A percentile compares a stretch with the other conserved stretches of the same genome.
phyloP scores from a whole-genome alignment of 2,329 filamentous ascomycete species.

The Pestalotiopsis sp. region DNA sequence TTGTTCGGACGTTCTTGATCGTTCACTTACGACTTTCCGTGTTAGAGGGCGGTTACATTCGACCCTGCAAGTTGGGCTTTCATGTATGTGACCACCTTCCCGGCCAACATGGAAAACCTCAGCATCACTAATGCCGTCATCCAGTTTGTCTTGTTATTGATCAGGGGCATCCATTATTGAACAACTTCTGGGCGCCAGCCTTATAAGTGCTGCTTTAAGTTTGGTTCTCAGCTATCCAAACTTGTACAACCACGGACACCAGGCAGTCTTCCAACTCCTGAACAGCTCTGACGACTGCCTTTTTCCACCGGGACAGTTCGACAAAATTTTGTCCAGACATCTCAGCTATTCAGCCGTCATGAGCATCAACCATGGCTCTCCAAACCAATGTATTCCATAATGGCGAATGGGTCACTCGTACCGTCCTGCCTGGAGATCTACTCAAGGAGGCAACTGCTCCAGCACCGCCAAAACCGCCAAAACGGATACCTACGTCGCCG shows the following conservation, averaged over 20 bases:
- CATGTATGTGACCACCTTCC: not conserved
- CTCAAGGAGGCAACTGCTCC: constrained; percentile 33
- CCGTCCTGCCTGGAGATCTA: constrained; percentile 40
- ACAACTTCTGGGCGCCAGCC: not conserved
- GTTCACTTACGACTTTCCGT: not conserved
- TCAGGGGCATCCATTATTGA: not conserved
- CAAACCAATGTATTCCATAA: constrained; percentile 56
- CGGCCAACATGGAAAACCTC: not conserved
- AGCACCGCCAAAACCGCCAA: constrained; percentile 31
- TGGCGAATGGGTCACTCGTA: constrained; percentile 60
- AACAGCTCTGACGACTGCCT: not conserved
- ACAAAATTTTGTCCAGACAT: not conserved
- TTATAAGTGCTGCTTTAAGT: not conserved
- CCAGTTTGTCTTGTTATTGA: not conserved
- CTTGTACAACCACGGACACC: constrained; percentile 22
- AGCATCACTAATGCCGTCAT: not conserved
- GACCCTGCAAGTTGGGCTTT: not conserved
- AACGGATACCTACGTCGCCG: constrained; percentile 42
- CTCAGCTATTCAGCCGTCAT: not conserved
- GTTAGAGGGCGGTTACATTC: not conserved
- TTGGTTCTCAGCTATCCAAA: not conserved
- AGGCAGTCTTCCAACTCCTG: not conserved
- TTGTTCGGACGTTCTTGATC: not conserved
- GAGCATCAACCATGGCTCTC: constrained; percentile 43
- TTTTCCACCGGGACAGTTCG: not conserved